Percentiles rank a stretch among this genome's conserved stretches.
Conservation (phyloP, 192 early-diverging fungal genomes). For the Diversispora eburnea region DNA sequence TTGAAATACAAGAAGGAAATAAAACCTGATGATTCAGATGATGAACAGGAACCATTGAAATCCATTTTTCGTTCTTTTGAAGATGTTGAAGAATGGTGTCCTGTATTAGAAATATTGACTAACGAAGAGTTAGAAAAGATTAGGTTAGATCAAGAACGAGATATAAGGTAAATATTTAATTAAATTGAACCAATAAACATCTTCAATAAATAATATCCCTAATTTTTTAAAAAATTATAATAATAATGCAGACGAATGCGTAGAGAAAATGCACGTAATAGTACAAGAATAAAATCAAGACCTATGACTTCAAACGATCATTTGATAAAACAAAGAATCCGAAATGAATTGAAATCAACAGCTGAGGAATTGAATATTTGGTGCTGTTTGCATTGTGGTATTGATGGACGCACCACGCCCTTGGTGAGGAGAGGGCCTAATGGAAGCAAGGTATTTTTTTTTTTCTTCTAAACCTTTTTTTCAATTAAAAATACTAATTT, state of each 20-base stretch:
- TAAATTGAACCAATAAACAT: too few species aligned
- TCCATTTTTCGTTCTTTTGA: slow-evolving; percentile 47
- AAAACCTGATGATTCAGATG: slow-evolving; percentile 43
- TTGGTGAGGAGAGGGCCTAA: slow-evolving; percentile 38
- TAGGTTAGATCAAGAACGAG: slow-evolving; percentile 52
- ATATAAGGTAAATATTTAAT: slow-evolving; percentile 44
- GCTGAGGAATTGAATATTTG: slow-evolving; percentile 32
- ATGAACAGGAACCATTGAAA: slow-evolving; percentile 41
- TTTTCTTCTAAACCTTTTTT: not conserved
- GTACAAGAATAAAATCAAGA: not conserved
- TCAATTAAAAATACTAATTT: not conserved
- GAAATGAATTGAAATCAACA: slow-evolving; percentile 22
- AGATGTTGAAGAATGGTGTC: slow-evolving; percentile 52
- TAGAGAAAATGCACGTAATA: slow-evolving; percentile 33
- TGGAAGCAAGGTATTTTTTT: slow-evolving; percentile 32
- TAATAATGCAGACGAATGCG: slow-evolving; percentile 34
- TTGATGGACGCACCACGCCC: slow-evolving; percentile 34
- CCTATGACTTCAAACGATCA: not conserved
- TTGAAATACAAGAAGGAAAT: slow-evolving; percentile 52
- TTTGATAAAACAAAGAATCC: not conserved
- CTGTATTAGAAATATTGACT: slow-evolving; percentile 52
- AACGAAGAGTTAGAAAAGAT: slow-evolving; percentile 61
- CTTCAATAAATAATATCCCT: too few species aligned
- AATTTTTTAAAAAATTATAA: not conserved
- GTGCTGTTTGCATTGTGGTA: slow-evolving; percentile 40